A percentile compares a stretch with the other conserved stretches of the same genome.
phyloP scores from a whole-genome alignment of 2,329 filamentous ascomycete species.

The Didymella pinodella region DNA sequence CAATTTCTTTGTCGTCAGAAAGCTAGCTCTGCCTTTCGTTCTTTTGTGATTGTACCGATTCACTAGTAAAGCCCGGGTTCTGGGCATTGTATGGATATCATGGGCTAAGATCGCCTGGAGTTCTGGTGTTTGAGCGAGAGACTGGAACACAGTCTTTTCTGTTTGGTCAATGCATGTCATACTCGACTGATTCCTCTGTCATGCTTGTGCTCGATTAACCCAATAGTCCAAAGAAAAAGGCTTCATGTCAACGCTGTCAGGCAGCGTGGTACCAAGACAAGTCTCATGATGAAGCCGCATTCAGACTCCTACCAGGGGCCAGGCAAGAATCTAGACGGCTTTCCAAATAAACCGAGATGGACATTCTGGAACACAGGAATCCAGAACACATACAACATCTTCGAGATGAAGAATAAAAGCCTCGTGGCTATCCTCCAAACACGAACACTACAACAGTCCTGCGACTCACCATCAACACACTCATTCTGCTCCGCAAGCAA shows the following conservation, averaged over 20 bases:
- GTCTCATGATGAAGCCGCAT: constrained; percentile 35
- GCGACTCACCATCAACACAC: constrained; percentile 22
- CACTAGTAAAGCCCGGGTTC: constrained; percentile 28
- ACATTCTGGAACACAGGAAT: constrained; percentile 44
- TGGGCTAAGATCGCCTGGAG: constrained; percentile 37
- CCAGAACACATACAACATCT: constrained; percentile 36
- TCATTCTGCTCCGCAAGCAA: constrained; percentile 24
- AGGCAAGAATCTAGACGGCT: constrained; percentile 29
- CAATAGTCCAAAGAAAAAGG: constrained; percentile 12
- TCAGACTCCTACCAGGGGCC: constrained; percentile 28
- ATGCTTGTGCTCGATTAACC: constrained; percentile 6
- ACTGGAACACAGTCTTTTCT: constrained; percentile 35
- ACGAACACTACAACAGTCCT: constrained; percentile 20
- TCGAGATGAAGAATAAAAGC: constrained; percentile 41
- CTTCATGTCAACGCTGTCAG: constrained; percentile 23
- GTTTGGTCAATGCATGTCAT: constrained; percentile 27
- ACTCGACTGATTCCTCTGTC: constrained; percentile 24
- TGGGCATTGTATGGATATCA: constrained; percentile 41
- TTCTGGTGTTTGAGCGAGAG: constrained; percentile 39
- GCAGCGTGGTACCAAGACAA: constrained; percentile 33
- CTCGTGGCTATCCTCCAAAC: constrained; percentile 22
- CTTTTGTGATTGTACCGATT: constrained; percentile 18
- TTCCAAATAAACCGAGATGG: constrained; percentile 35
- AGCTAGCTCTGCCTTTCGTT: constrained; percentile 27
- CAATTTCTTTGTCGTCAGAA: constrained; percentile 24